Evolutionary conservation across 1,139 yeast species (phyloP), one percentile per base, ranked within the genome.

Genomic region (Candida sojae): DNA sequence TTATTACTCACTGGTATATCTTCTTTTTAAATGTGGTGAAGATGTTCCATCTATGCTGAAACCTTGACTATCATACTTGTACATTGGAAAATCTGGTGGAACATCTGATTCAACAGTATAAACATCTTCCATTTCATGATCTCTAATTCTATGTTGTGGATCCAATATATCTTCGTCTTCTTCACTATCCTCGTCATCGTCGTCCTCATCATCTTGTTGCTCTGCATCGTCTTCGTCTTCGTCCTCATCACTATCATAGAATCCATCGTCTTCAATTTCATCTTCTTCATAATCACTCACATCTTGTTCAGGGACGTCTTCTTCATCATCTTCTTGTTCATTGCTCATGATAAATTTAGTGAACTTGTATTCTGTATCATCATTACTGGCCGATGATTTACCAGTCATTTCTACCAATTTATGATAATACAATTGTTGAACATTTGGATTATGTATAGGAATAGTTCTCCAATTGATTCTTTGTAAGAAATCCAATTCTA

Each of bases 401-500:
- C 43, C 43, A 8, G 35, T 41, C 43, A 41, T 41, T 25, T 41
- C 43, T 3, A 41, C 43, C 31, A 41, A 41, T 13, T 41, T 41
- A 13, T 41, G 30, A 25, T 41, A 41, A 28, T 41, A 41, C 26
- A 41, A 41, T 35, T 41, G 38, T 26, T 41, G 43, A 32, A 41
- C 43, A 33, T 41, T 41, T 21, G 43, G 37, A 39, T 47, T 46
- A 39, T 55, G 57, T 9, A 50, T 70, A 0, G 80, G 80, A 29
- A 75, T 64, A 47, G 77, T 71, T 49, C 70, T 75, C 82, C 95
- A 93, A 53, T 85, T 84, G 10, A 93, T 93, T 54, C 93, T 73
- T 43, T 82, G 81, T 47, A 93, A 75, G 60, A 93, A 91, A 66
- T 93, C 98, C 48, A 88, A 83, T 63, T 93, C 99, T 42, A 93